Percentiles rank a stretch among this genome's conserved stretches.
Evolutionary conservation across 2,329 filamentous ascomycete genomes (phyloP).

Genomic region (Epichloe amarillans): DNA sequence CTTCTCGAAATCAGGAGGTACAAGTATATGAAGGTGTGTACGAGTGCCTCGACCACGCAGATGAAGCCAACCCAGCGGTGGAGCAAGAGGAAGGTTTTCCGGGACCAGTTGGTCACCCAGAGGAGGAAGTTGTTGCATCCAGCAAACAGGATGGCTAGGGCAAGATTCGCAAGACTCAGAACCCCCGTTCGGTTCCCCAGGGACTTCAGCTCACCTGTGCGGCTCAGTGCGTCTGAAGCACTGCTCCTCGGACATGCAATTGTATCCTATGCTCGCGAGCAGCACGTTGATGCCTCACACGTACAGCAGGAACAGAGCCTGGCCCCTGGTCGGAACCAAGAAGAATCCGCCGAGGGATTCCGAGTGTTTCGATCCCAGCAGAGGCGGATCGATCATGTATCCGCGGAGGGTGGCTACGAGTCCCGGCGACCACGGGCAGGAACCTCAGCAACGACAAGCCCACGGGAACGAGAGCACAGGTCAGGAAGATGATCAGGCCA

Average conservation of each 20-base stretch:
- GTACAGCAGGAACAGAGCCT: constrained; percentile 1
- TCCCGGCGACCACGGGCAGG: constrained; percentile 12
- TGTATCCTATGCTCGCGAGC: neutral
- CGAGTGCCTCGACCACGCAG: constrained; percentile 68
- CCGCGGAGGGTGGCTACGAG: constrained; percentile 10
- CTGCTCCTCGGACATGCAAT: neutral
- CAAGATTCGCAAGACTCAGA: constrained; percentile 21
- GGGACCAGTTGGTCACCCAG: constrained; percentile 22
- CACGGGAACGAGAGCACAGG: constrained; percentile 14
- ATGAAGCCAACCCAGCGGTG: constrained; percentile 40
- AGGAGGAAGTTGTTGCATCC: constrained; percentile 23
- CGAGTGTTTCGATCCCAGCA: constrained; percentile 9
- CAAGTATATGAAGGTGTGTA: constrained; percentile 22
- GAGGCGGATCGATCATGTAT: constrained; percentile 13
- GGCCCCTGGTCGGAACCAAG: constrained; percentile 14
- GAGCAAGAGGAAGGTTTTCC: constrained; percentile 22
- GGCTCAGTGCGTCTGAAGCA: neutral
- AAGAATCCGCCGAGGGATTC: constrained; percentile 10
- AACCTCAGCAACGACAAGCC: constrained; percentile 17
- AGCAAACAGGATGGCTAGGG: constrained; percentile 20
- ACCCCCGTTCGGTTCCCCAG: constrained; percentile 22
- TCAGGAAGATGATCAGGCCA: constrained; percentile 14
- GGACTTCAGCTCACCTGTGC: neutral
- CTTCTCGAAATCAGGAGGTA: constrained; percentile 12
- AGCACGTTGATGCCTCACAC: neutral